Base-by-base conservation (phyloP, 2,329 filamentous ascomycete species). In the Coniosporium tulheliwenetii region DNA sequence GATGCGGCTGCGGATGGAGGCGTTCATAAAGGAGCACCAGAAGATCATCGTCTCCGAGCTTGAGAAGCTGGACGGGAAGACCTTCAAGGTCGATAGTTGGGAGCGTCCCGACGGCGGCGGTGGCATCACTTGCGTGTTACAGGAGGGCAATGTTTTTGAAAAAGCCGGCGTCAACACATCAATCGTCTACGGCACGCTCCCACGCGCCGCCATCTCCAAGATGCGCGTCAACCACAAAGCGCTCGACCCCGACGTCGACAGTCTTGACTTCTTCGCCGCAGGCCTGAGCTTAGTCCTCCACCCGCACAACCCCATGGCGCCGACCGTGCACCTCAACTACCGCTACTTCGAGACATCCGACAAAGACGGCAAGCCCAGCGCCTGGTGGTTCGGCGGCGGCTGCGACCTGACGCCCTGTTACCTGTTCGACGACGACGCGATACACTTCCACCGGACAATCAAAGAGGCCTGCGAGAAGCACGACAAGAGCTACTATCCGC, bases 321-420 rank as follows among this genome's bases (percentile, higher is more conserved):
- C 91, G 0, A 98, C 91, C 0, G 91, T 98, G 13, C 91, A 98
- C 61, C 72, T 98, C 51, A 98, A 98, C 69, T 96, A 96, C 69
- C 79, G 91, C 43, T 98, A 98, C 65, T 98, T 98, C 56, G 91
- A 98, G 67, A 98, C 91, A 1, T 82, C 84, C 45, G 82, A 89
- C 52, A 75, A 81, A 8, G 81, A 89, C 51, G 85, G 83, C 36
- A 81, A 71, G 48, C 79, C 71, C 40, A 85, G 89, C 48, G 81
- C 86, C 7, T 98, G 91, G 89, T 98, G 91, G 91, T 98, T 94
- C 54, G 91, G 91, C 47, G 91, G 91, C 39, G 91, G 91, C 42
- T 87, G 85, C 40, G 91, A 98, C 61, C 64, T 98, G 50, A 98
- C 91, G 10, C 91, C 91, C 0, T 78, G 74, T 33, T 98, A 96